Base-by-base conservation (phyloP, 2,329 filamentous ascomycete genomes). In the Pseudogymnoascus sp. region DNA sequence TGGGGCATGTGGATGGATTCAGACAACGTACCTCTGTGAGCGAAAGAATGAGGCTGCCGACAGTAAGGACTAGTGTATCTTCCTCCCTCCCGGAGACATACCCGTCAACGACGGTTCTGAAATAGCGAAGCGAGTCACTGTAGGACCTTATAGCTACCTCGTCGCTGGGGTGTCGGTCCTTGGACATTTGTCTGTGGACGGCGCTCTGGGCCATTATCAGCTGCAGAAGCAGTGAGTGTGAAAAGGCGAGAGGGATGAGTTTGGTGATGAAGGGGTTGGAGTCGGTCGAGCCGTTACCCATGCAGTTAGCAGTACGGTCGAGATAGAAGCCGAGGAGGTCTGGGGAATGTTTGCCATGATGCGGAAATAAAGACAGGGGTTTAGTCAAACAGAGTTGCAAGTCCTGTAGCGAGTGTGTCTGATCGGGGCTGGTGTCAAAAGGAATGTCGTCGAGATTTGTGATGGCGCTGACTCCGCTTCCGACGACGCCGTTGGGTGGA, bases 251-350 rank as follows among this genome's bases (percentile, higher is more conserved):
- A 0, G 78, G 78, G 4, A 81, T 74, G 24, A 81, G 73, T 61
- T 80, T 77, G 26, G 76, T 75, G 16, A 80, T 69, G 60, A 80
- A 79, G 0, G 78, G 79, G 46, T 81, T 81, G 43, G 78, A 70
- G 1, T 75, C 72, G 0, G 78, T 79, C 0, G 78, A 78, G 0
- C 77, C 78, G 62, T 81, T 81, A 33, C 76, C 78, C 78, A 81
- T 80, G 60, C 77, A 79, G 46, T 76, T 75, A 14, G 77, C 75
- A 0, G 78, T 81, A 1, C 76, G 77, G 1, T 72, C 69, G 5
- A 80, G 66, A 65, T 81, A 81, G 68, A 80, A 79, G 62, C 75
- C 76, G 8, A 81, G 72, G 4, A 81, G 72, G 56, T 79, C 78
- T 71, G 76, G 76, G 63, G 71, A 80, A 69, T 72, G 76, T 75